phyloP scores from a whole-genome alignment of 441 rosid genomes.

The Gossypium gossypioides region DNA sequence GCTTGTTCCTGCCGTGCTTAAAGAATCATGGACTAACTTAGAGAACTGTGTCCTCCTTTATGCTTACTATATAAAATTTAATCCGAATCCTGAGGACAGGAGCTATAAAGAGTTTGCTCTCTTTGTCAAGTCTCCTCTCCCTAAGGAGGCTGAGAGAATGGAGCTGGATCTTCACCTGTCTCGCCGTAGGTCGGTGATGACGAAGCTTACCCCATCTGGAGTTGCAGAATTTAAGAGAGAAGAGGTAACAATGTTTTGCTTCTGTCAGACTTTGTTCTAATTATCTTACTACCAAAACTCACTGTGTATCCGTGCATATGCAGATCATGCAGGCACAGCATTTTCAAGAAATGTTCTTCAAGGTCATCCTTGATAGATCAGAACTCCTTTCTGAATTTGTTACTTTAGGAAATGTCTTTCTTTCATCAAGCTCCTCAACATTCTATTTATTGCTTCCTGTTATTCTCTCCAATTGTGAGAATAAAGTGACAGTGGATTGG shows the following conservation, averaged over 20 bases:
- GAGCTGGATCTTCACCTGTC: constrained; percentile 84
- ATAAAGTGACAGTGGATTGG: constrained; percentile 56
- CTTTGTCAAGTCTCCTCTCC: constrained; percentile 71
- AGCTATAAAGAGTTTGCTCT: constrained; percentile 67
- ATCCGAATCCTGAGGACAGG: constrained; percentile 76
- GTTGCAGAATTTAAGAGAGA: constrained; percentile 33
- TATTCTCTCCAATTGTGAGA: constrained; percentile 24
- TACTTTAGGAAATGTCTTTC: constrained; percentile 40
- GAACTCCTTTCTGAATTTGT: constrained; percentile 47
- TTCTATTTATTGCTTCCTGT: constrained; percentile 85
- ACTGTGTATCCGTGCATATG: constrained; percentile 16
- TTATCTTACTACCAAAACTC: constrained; percentile 5
- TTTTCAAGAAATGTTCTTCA: constrained; percentile 82
- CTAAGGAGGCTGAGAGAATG: constrained; percentile 68
- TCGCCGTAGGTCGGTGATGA: constrained; percentile 61
- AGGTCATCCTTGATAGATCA: constrained; percentile 61
- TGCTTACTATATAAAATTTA: constrained; percentile 52
- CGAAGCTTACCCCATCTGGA: constrained; percentile 52
- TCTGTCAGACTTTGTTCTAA: constrained; percentile 10
- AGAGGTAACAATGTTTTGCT: constrained; percentile 41
- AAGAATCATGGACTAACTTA: constrained; percentile 44
- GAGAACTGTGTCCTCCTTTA: constrained; percentile 37
- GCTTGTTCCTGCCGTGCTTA: constrained; percentile 59
- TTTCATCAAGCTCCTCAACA: constrained; percentile 35
- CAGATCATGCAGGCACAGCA: constrained; percentile 60